Evolutionary conservation across 2,329 filamentous ascomycete species (phyloP).

Genomic region (Monilinia laxa): DNA sequence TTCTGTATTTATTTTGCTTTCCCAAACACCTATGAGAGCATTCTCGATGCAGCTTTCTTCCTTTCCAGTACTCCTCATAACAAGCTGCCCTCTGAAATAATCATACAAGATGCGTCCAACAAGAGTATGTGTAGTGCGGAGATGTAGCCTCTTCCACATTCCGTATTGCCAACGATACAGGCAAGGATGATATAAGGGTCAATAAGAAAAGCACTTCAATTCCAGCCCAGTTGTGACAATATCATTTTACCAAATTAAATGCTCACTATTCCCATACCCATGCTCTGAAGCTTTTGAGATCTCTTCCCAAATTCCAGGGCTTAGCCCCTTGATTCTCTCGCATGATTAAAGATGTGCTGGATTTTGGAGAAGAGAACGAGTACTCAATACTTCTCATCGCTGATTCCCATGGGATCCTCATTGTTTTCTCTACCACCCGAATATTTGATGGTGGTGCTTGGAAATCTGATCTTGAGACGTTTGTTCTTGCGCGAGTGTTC

Average conservation of each 20-base stretch:
- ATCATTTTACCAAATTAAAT: neutral
- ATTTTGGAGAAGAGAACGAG: neutral
- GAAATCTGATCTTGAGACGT: neutral
- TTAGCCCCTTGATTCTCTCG: neutral
- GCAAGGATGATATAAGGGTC: neutral
- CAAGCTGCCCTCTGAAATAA: neutral
- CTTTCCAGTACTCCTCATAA: neutral
- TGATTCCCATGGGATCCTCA: neutral
- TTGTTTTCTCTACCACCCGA: neutral
- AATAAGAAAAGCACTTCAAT: neutral
- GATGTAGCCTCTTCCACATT: neutral
- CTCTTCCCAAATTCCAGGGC: too few species aligned
- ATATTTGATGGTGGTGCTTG: neutral
- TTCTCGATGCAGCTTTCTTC: conserved; percentile 2
- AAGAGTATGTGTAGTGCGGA: neutral
- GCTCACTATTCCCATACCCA: neutral
- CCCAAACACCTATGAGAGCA: neutral
- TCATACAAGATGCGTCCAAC: neutral
- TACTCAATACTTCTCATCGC: neutral
- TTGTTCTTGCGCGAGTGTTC: neutral
- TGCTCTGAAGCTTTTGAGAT: neutral
- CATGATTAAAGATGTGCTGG: neutral
- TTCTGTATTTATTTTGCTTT: neutral
- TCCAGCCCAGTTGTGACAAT: neutral
- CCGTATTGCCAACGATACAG: neutral